phyloP scores from a whole-genome alignment of 768 basidiomycete genomes.

The Obba rivulosa region DNA sequence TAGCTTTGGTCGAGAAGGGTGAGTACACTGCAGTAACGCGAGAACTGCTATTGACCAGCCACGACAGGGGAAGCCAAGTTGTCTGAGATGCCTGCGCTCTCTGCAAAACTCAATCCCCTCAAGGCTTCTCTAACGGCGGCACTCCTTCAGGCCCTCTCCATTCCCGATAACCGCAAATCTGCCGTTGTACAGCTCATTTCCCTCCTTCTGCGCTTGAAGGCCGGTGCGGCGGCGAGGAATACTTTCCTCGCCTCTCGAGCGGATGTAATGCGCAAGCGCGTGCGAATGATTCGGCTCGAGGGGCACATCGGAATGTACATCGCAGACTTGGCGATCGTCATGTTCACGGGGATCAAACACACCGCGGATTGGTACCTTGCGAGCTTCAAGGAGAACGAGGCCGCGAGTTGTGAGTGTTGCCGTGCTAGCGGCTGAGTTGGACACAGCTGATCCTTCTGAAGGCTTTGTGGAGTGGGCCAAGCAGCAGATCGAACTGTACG shows the following conservation, averaged over 20 bases:
- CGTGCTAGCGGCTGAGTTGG: not conserved
- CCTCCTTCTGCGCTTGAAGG: conserved; percentile 68
- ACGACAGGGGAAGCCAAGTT: conserved; percentile 60
- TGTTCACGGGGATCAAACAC: conserved; percentile 93
- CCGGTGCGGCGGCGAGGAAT: conserved; percentile 71
- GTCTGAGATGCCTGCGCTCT: conserved; percentile 45
- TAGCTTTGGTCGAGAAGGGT: conserved; percentile 83
- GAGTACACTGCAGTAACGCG: not conserved
- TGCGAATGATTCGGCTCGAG: conserved; percentile 87
- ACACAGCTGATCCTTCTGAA: conserved; percentile 23
- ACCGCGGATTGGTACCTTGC: conserved; percentile 97
- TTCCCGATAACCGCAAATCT: conserved; percentile 73
- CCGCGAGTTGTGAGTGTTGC: conserved; percentile 71
- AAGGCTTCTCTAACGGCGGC: conserved; percentile 64
- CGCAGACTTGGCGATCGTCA: conserved; percentile 80
- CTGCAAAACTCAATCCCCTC: conserved; percentile 58
- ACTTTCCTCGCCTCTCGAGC: conserved; percentile 79
- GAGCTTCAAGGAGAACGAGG: conserved; percentile 93
- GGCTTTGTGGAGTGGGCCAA: conserved; percentile 96
- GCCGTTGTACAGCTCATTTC: conserved; percentile 65
- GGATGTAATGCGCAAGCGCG: conserved; percentile 65
- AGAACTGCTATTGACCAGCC: not conserved
- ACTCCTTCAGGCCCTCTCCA: conserved; percentile 68
- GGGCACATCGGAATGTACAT: conserved; percentile 85
- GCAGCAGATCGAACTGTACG: conserved; percentile 76